Percentiles rank a stretch among this genome's conserved stretches.
These are phyloP conservation scores for Ceriops decandra DNA, from an alignment of 345 rosid genomes.

Conservation along the genomic window DNA sequence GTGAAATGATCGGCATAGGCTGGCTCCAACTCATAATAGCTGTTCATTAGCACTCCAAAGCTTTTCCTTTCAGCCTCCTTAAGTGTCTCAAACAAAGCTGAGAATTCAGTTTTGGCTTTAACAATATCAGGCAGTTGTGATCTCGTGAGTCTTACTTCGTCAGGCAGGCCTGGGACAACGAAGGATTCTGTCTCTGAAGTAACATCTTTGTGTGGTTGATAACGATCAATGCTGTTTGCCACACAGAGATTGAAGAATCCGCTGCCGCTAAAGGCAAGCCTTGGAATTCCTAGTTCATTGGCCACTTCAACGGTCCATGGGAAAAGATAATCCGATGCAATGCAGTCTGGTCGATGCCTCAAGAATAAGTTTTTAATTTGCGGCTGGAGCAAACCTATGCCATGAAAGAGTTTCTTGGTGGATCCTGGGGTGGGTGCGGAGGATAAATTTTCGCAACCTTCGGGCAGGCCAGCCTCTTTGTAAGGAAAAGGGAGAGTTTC, in stretches of 20 bases:
- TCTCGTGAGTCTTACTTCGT: conserved; percentile 9
- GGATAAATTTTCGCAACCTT: conserved; percentile 29
- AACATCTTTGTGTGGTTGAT: background rate
- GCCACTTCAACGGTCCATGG: conserved; percentile 28
- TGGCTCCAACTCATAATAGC: conserved; percentile 13
- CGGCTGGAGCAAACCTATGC: conserved; percentile 21
- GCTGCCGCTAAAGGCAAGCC: background rate
- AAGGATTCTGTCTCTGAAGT: conserved; percentile 9
- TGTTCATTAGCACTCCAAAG: conserved; percentile 10
- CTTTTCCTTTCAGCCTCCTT: background rate
- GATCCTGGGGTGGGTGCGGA: conserved; percentile 23
- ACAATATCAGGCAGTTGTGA: background rate
- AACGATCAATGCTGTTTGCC: background rate
- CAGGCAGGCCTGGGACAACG: conserved; percentile 5
- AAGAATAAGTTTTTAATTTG: conserved; percentile 11
- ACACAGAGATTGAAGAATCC: background rate
- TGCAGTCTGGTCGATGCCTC: conserved; percentile 24
- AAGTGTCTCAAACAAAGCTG: background rate
- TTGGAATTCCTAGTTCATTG: conserved; percentile 10
- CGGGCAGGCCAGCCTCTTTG: conserved; percentile 27
- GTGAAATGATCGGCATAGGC: conserved; percentile 1
- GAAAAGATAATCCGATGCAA: conserved; percentile 33
- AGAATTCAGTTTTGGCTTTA: background rate
- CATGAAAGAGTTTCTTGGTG: conserved; percentile 17
- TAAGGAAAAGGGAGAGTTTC: conserved; percentile 23